Evolutionary conservation across 129 eudicot species (phyloP).

Genomic region (Mikania micrantha): DNA sequence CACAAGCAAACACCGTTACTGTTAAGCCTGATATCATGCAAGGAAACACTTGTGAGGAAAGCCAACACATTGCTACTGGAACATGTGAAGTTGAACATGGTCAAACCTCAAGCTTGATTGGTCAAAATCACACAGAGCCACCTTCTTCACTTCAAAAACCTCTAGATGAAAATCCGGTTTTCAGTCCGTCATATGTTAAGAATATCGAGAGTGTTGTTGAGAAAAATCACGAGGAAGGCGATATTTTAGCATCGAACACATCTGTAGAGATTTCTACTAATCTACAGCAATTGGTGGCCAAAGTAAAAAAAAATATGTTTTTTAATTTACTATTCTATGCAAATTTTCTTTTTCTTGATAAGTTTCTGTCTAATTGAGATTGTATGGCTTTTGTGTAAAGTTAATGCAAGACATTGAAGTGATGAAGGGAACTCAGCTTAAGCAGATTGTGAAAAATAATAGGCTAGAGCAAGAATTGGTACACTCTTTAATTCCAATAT

Average conservation of each 20-base stretch:
- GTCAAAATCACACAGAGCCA: slow-evolving; percentile 7
- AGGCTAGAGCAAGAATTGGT: slow-evolving; percentile 53
- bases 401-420: slow-evolving; percentile 40
- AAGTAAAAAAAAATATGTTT: slow-evolving; percentile 22
- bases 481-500: slow-evolving; percentile 7
- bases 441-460: slow-evolving; percentile 31
- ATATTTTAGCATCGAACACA: not conserved
- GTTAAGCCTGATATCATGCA: not conserved
- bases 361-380: not conserved
- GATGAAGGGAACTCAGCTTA: slow-evolving; percentile 40
- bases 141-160: slow-evolving; percentile 3
- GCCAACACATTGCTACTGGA: not conserved
- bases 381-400: slow-evolving; percentile 24
- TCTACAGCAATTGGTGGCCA: slow-evolving; percentile 25
- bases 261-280: slow-evolving; percentile 10
- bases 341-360: not conserved
- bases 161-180: slow-evolving; percentile 4
- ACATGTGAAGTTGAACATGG: slow-evolving; percentile 11
- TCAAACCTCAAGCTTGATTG: slow-evolving; percentile 1
- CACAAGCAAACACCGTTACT: not conserved
- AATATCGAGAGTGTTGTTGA: slow-evolving; percentile 5
- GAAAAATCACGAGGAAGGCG: slow-evolving; percentile 11
- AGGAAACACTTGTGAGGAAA: slow-evolving; percentile 6
- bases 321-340: not conserved
- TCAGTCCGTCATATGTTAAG: not conserved